phyloP scores from a whole-genome alignment of 2,329 filamentous ascomycete genomes.

The Venturia pyrina region DNA sequence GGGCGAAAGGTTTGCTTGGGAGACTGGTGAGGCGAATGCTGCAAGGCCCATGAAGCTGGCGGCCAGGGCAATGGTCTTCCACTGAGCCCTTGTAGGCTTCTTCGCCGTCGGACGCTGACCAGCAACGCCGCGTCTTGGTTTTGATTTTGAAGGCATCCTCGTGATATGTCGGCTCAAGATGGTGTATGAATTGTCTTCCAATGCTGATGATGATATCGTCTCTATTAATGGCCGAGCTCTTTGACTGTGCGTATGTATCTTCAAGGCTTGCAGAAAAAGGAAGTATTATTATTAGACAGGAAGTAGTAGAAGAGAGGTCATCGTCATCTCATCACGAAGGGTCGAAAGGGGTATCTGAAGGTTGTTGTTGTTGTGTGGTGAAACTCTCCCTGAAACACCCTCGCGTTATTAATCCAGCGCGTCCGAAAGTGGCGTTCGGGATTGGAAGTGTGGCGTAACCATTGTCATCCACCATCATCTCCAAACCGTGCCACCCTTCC shows the following conservation, averaged over 20 bases:
- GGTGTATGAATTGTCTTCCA: not conserved
- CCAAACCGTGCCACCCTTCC: not conserved
- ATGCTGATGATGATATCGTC: not conserved
- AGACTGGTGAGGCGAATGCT: constrained; percentile 58
- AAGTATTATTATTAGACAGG: not conserved
- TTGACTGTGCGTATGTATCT: not conserved
- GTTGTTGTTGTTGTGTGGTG: not conserved
- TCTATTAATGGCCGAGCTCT: not conserved
- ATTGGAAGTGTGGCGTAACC: not conserved
- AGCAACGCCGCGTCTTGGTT: constrained; percentile 15
- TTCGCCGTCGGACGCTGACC: not conserved
- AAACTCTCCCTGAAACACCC: not conserved
- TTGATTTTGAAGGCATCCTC: constrained; percentile 2
- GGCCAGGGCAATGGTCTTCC: constrained; percentile 21
- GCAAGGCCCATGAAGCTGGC: constrained; percentile 42
- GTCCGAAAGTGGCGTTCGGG: not conserved
- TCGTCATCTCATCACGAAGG: not conserved
- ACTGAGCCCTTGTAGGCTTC: constrained; percentile 16
- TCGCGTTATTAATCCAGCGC: not conserved
- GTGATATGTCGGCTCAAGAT: not conserved
- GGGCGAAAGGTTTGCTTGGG: constrained; percentile 68
- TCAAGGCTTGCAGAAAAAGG: not conserved
- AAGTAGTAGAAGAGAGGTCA: not conserved
- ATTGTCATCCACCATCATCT: not conserved
- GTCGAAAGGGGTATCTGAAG: not conserved